Conservation (phyloP, 805 yeast genomes). For the Metschnikowia aberdeeniae region DNA sequence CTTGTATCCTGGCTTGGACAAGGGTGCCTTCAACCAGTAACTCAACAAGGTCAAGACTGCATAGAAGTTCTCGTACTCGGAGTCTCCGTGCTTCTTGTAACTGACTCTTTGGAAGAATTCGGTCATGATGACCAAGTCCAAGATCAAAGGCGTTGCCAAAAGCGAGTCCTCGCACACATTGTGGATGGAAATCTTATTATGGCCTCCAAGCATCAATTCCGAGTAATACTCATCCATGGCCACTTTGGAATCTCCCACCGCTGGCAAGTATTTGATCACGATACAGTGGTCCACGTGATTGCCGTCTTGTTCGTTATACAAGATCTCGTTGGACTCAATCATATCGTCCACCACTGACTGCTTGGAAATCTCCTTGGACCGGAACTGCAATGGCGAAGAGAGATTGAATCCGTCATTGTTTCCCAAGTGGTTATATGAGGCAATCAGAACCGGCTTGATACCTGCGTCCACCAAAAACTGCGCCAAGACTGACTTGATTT, state of each 20-base stretch:
- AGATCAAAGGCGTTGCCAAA: slow-evolving; percentile 90
- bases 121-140: slow-evolving; percentile 84
- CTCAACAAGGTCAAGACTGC: slow-evolving; percentile 82
- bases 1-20: slow-evolving; percentile 84
- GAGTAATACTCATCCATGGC: slow-evolving; percentile 99
- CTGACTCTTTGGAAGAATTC: slow-evolving; percentile 86
- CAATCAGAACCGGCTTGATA: slow-evolving; percentile 89
- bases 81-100: slow-evolving; percentile 56
- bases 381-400: slow-evolving; percentile 88
- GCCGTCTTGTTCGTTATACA: slow-evolving; percentile 79
- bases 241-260: slow-evolving; percentile 94
- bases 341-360: slow-evolving; percentile 92
- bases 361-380: slow-evolving; percentile 93
- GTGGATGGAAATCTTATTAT: slow-evolving; percentile 88
- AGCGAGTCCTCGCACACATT: slow-evolving; percentile 96
- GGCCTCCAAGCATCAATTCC: slow-evolving; percentile 96
- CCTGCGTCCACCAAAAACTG: slow-evolving; percentile 97
- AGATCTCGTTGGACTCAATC: slow-evolving; percentile 77
- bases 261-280: slow-evolving; percentile 89
- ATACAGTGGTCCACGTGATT: slow-evolving; percentile 86
- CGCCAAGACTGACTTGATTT: slow-evolving; percentile 92
- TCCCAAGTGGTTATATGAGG: slow-evolving; percentile 94
- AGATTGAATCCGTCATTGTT: slow-evolving; percentile 93
- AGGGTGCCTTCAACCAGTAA: slow-evolving; percentile 96
- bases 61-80: slow-evolving; percentile 63